These are phyloP conservation scores for Ehretia macrophylla DNA, from an alignment of 257 asterid genomes.

Conservation along the genomic window DNA sequence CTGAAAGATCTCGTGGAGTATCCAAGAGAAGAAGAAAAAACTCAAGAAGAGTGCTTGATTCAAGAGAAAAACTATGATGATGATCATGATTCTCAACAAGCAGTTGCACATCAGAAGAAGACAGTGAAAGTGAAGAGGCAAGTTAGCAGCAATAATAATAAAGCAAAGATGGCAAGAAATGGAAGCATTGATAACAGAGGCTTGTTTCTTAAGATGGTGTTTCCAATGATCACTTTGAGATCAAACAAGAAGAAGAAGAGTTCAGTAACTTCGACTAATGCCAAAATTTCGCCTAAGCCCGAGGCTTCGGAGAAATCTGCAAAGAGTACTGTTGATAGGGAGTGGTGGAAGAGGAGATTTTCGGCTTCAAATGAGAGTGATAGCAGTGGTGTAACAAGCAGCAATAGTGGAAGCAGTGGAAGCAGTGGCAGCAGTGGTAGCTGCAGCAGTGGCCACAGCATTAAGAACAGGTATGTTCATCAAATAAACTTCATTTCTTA, in stretches of 20 bases:
- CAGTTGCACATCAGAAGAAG: constrained; percentile 12
- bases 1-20: constrained; percentile 71
- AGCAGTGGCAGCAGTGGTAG: constrained; percentile 20
- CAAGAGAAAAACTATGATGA: constrained; percentile 2
- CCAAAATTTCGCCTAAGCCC: constrained; percentile 48
- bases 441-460: constrained; percentile 20
- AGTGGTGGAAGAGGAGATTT: constrained; percentile 81
- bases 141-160: constrained; percentile 31
- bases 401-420: constrained; percentile 25
- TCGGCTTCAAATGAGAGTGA: constrained; percentile 52
- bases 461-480: constrained; percentile 1
- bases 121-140: constrained; percentile 26
- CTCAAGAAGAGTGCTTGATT: constrained; percentile 10
- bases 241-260: constrained; percentile 35
- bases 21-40: constrained; percentile 1
- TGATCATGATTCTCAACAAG: not conserved
- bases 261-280: constrained; percentile 14
- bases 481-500: not conserved
- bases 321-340: constrained; percentile 39
- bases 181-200: constrained; percentile 46
- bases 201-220: constrained; percentile 54
- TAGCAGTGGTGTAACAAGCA: constrained; percentile 20
- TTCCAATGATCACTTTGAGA: constrained; percentile 45
- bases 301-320: constrained; percentile 27
- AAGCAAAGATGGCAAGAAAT: constrained; percentile 25